Base-by-base conservation (phyloP, 768 basidiomycete genomes). In the Lactifluus subvellereus region DNA sequence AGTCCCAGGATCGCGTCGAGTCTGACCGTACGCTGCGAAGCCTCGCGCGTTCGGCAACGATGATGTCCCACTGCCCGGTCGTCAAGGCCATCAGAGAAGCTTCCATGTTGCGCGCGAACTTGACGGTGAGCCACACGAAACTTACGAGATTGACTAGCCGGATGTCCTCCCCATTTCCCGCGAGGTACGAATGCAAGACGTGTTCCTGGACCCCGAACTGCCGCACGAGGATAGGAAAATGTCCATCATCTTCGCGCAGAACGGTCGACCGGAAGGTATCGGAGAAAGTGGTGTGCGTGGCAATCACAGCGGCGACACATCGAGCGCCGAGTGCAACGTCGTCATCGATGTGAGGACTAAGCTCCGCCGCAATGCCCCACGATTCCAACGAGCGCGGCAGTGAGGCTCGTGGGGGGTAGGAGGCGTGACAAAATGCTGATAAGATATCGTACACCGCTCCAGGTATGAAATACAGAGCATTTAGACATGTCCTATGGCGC, bases 291-390 rank as follows among this genome's bases (percentile, higher is more conserved):
- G 20, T 45, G 20, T 54, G 42, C 3, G 40, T 54, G n/a, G 42
- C 59, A 18, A 43, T 52, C 30, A 54, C 42, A 20, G 27, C 30
- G 38, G 30, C 50, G 30, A 50, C 57, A 14, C 57, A 58, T 16
- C 57, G 57, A 20, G 57, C 57, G 27, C 30, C 16, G 16, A 59
- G 57, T 4, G 57, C 38, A 3, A 59, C 57, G 47, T 27, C 57
- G 16, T 49, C 20, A 16, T 59, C 49, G 3, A 33, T 10, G 2
- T 42, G 49, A 8, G 9, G 4, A 7, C 48, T 38, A n/a, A 58
- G 48, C n/a, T 50, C n/a, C 22, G 37, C 48, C 9, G 48, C 48
- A 7, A 58, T 30, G 20, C 22, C 30, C 57, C 57, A 30, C 22
- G 47, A 38, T 5, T 49, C 47, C 6, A 30, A 16, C 1, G 22